Evolutionary conservation across 495 filamentous ascomycete genomes (phyloP).

Genomic region (Xylaria acuta): DNA sequence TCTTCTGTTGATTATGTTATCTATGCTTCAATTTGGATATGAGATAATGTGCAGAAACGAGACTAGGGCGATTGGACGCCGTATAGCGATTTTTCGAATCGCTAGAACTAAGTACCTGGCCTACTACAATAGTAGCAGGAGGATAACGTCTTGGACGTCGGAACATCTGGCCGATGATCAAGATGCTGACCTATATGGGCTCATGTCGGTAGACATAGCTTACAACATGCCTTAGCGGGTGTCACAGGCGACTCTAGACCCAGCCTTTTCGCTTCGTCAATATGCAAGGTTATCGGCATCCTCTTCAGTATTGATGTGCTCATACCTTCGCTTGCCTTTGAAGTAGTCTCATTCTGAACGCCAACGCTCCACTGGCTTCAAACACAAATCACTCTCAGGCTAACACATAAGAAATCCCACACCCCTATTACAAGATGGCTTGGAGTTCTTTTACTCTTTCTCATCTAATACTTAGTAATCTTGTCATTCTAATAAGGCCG

Average conservation of each 20-base stretch:
- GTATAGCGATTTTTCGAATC: background rate
- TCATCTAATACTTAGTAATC: background rate
- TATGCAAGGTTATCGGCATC: conserved; percentile 17
- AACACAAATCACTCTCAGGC: background rate
- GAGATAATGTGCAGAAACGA: background rate
- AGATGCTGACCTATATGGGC: conserved; percentile 7
- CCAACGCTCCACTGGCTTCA: conserved; percentile 4
- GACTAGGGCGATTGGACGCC: background rate
- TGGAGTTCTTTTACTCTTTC: background rate
- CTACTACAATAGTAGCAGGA: background rate
- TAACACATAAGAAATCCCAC: conserved; percentile 10
- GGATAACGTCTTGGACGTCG: conserved; percentile 1
- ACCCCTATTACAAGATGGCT: background rate
- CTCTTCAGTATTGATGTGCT: background rate
- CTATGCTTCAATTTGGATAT: background rate
- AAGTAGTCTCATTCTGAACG: background rate
- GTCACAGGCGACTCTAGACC: conserved; percentile 7
- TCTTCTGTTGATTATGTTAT: background rate
- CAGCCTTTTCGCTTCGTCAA: conserved; percentile 9
- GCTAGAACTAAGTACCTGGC: background rate
- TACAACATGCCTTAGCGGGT: background rate
- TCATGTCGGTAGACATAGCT: conserved; percentile 7
- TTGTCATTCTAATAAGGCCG: background rate
- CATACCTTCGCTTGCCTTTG: conserved; percentile 9
- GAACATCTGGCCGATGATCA: conserved; percentile 21